Percentiles rank a stretch among this genome's conserved stretches.
Conservation (phyloP, 257 asterid species). For the Solanum etuberosum region DNA sequence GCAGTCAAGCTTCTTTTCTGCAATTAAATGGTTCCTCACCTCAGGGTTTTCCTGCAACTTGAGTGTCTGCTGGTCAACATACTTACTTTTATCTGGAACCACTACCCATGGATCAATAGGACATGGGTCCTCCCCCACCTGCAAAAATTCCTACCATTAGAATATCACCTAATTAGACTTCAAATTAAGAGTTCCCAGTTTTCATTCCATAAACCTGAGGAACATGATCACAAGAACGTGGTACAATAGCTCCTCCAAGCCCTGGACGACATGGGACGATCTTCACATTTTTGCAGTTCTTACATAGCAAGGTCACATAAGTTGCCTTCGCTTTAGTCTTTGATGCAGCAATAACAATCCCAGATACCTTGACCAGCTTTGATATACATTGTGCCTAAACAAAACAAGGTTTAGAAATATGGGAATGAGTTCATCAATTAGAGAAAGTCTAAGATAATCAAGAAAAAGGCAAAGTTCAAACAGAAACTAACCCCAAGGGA, state of each 20-base stretch:
- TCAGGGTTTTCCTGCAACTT: conserved; percentile 96
- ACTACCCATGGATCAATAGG: conserved; percentile 92
- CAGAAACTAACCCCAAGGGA: conserved; percentile 69
- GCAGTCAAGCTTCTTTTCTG: neutral
- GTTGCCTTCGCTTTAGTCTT: conserved; percentile 98
- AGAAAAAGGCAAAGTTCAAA: neutral
- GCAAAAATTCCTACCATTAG: neutral
- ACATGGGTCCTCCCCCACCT: conserved; percentile 86
- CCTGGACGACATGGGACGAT: conserved; percentile 95
- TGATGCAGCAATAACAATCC: conserved; percentile 94
- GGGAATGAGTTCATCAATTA: neutral
- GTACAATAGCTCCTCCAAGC: conserved; percentile 95
- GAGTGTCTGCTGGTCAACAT: conserved; percentile 89
- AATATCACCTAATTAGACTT: neutral
- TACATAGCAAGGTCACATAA: conserved; percentile 80
- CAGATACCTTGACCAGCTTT: conserved; percentile 82
- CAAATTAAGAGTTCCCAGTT: neutral
- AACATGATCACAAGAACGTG: conserved; percentile 83
- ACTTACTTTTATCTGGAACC: conserved; percentile 89
- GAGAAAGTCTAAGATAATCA: neutral
- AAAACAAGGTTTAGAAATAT: neutral
- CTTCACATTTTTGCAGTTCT: conserved; percentile 83
- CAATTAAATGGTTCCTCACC: conserved; percentile 26
- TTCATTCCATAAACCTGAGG: conserved; percentile 52
- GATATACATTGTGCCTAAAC: conserved; percentile 84